Base-by-base conservation (phyloP, 805 yeast genomes). In the Candida gorgasii region DNA sequence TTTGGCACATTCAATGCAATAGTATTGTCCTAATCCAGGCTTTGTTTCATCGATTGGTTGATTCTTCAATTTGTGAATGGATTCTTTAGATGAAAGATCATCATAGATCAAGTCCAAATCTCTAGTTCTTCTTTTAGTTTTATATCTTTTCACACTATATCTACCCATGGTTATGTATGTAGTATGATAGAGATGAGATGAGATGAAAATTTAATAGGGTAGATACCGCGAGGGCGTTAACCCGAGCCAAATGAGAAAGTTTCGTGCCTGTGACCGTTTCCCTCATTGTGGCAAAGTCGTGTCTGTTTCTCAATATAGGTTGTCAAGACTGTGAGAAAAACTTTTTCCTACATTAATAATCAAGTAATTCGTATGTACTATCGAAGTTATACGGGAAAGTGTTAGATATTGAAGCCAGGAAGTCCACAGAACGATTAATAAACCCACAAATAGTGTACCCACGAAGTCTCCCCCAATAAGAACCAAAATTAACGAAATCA, bases 1-100 rank as follows among this genome's bases (percentile, higher is more conserved):
- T 60, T 84, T 86, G 37, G 95, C 95, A 73, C 99, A 93, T 50
- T 89, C 96, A 41, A 93, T 75, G 65, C 98, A 93, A 63, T 88
- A 93, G 64, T 79, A 84, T 65, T 93, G 98, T 12, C 97, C 99
- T 51, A 93, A 68, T 1, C 99, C 99, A 1, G 97, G 90, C 58
- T 84, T 84, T 33, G 82, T 79, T 66, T 92, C 98, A 63, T 92
- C 97, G 43, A 86, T 63, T 4, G 88, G 86, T 64, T 92, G 98
- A 59, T 86, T 82, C 59, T 86, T 77, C 44, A 89, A 72, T 31
- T 73, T 69, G 43, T 74, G 63, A 42, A 89, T 83, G n/a, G 83
- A 67, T 28, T 82, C 85, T 29, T 76, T 72, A 3, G 80, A 64
- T 2, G 84, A 69, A 40, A 93, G 63, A 57, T 93, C 99, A 28